These are phyloP conservation scores for Suhomyces chickasaworum DNA, from an alignment of 1,139 yeast genomes.

Conservation along the genomic window DNA sequence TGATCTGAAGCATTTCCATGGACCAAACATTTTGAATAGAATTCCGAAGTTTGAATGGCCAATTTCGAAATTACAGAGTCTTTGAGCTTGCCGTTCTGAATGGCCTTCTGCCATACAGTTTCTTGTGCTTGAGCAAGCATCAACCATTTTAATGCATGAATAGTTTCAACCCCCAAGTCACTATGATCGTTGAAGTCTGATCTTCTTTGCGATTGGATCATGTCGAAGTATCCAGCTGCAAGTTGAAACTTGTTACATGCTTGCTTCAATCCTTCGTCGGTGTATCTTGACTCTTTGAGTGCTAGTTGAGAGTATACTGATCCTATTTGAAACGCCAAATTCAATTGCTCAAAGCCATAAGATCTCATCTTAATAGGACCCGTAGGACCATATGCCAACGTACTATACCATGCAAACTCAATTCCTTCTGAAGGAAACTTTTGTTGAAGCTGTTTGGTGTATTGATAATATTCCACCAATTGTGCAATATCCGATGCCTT, in stretches of 20 bases:
- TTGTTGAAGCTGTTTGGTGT: conserved; percentile 29
- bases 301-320: conserved; percentile 63
- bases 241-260: conserved; percentile 66
- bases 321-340: conserved; percentile 70
- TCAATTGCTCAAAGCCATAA: conserved; percentile 58
- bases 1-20: conserved; percentile 51
- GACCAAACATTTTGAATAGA: conserved; percentile 51
- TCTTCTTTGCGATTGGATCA: conserved; percentile 25
- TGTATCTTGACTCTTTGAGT: conserved; percentile 38
- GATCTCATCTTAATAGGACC: conserved; percentile 51
- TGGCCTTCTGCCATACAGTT: conserved; percentile 77
- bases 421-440: conserved; percentile 48
- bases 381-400: conserved; percentile 56
- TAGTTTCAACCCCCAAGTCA: conserved; percentile 33
- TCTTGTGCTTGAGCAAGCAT: conserved; percentile 90
- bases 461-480: conserved; percentile 35
- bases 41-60: conserved; percentile 61
- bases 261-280: conserved; percentile 59
- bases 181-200: conserved; percentile 14
- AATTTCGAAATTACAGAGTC: conserved; percentile 65
- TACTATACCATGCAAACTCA: conserved; percentile 72
- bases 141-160: conserved; percentile 37
- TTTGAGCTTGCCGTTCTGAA: conserved; percentile 50
- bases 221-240: conserved; percentile 69
- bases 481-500: conserved; percentile 20